Base-by-base conservation (phyloP, 106 monocot genomes). In the Ottelia alismoides region DNA sequence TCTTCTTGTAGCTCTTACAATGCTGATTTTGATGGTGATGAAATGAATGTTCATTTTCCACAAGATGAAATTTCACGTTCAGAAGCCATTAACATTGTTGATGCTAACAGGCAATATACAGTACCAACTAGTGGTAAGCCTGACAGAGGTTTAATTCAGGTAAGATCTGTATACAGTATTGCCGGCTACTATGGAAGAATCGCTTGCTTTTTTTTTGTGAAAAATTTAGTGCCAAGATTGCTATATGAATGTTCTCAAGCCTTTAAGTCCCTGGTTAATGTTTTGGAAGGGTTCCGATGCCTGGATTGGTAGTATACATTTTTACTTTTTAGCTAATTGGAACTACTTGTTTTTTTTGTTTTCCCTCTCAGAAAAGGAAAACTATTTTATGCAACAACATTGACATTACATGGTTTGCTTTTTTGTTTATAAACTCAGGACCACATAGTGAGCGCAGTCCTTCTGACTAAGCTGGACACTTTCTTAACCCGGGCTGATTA, bases 11-110 rank as follows among this genome's bases (percentile, higher is more conserved):
- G 96, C 51, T 82, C 96, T 46, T 89, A 84, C 61, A 98, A 98
- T 80, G 96, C 96, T 72, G 96, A 98, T 82, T 98, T 98, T 75
- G 96, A 98, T 76, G 96, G 96, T 44, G 96, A 98, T 84, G 96
- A 98, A 63, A 98, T 98, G 96, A 98, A 98, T 61, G 89, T 98
- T 52, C 96, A 98, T 52, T 31, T 98, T 4, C 96, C 89, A 27
- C 96, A 98, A 78, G 96, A 98, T 75, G 96, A 98, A 72, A 74
- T 98, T 51, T 85, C 96, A 63, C 96, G 85, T 60, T 64, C 96
- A 56, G 96, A 98, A 55, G 85, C 82, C 0, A 25, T 90, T 49
- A 79, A 77, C 53, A 85, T 98, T 68, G 89, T 82, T 25, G 73
- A 89, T 79, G 96, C 96, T 32, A 98, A 98, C 60, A 82, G 79